Evolutionary conservation across 192 early-diverging fungal genomes (phyloP).

Genomic region (Chytriomyces hyalinus): DNA sequence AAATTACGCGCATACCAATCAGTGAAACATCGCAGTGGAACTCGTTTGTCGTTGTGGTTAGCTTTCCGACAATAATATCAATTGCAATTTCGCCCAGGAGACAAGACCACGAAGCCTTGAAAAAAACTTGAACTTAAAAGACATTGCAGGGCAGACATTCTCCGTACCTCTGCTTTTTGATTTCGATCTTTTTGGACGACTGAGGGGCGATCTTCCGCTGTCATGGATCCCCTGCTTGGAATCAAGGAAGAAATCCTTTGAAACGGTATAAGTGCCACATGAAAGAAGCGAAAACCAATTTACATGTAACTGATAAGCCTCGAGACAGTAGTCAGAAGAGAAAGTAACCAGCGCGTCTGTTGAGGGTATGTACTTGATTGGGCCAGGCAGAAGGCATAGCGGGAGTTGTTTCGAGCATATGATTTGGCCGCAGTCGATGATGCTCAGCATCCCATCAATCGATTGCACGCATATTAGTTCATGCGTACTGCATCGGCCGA

Average conservation of each 20-base stretch:
- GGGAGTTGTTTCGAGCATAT: conserved; percentile 1
- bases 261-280: background rate
- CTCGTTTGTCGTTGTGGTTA: background rate
- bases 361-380: conserved; percentile 13
- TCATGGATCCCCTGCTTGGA: background rate
- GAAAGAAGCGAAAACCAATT: background rate
- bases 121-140: background rate
- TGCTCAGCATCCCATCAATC: conserved; percentile 15
- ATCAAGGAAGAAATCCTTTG: background rate
- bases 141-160: background rate
- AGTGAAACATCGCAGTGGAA: background rate
- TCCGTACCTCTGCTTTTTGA: background rate
- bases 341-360: conserved; percentile 25
- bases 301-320: background rate
- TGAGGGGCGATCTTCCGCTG: background rate
- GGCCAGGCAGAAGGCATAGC: conserved; percentile 13
- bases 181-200: background rate
- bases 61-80: conserved; percentile 11
- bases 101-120: conserved; percentile 20
- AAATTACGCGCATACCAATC: background rate
- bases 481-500: conserved; percentile 7
- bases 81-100: conserved; percentile 16
- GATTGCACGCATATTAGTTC: conserved; percentile 34
- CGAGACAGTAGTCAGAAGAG: conserved; percentile 16
- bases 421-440: conserved; percentile 20